Base-by-base conservation (phyloP, 1,284 basidiomycete genomes). In the Lignosus rhinocerotis region DNA sequence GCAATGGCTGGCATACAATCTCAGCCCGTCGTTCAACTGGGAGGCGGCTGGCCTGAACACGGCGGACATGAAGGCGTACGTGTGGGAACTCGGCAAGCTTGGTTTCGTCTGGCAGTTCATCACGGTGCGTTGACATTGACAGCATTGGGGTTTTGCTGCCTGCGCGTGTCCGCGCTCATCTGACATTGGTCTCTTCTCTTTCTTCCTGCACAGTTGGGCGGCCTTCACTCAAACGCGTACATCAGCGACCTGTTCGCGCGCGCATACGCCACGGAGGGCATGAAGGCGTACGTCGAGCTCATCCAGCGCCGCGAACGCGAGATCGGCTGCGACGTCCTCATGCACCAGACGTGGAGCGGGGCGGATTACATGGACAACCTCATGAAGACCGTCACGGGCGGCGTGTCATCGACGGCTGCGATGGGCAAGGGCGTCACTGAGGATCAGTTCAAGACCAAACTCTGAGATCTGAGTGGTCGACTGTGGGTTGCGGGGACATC, bases 71-170 rank as follows among this genome's bases (percentile, higher is more conserved):
- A 83, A 92, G 75, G 78, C 82, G 58, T 99, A 88, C 74, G 86
- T 99, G 42, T 98, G 96, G 96, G 86, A 95, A 67, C 82, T 97
- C 17, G 94, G 91, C 59, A 95, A 90, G 79, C 85, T 96, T 48
- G 94, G 93, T 45, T 96, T 96, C 73, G 89, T 92, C 60, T 98
- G 96, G 95, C 96, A 98, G 73, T 98, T 99, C 81, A 98, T 99
- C 75, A 97, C 95, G 65, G 92, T 94, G 58, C 71, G 90, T 25
- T 25, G 25, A 25, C 36, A 39, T 8, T 79, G 19, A 36, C 33
- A 11, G 7, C 8, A 1, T 17, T 55, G 12, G 8, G 42, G 21
- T 33, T 0, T 38, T 3, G 25, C 38, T 3, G 25, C 25, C 25
- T 25, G 25, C 4, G 25, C 36, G 7, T 51, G 2, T 17, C 21